Evolutionary conservation across 768 basidiomycete species (phyloP).

Genomic region (Mycena metata): DNA sequence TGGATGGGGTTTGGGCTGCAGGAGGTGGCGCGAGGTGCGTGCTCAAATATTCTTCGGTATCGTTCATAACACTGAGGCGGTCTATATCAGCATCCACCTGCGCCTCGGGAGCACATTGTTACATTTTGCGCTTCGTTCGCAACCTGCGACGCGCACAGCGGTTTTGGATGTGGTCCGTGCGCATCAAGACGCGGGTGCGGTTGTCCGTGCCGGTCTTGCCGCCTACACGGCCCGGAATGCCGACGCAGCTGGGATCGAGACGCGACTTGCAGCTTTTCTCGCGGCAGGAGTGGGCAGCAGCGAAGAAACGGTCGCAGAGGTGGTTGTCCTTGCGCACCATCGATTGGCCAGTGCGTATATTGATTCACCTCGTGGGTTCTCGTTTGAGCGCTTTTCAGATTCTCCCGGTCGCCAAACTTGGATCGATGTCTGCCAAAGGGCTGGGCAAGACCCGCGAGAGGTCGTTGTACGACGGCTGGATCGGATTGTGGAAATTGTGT

Average conservation of each 20-base stretch:
- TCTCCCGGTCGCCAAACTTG: conserved; percentile 67
- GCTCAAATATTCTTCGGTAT: background rate
- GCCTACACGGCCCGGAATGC: conserved; percentile 29
- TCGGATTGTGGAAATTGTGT: conserved; percentile 61
- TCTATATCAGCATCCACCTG: conserved; percentile 8
- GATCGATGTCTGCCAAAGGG: conserved; percentile 86
- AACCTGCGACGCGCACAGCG: conserved; percentile 32
- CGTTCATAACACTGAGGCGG: background rate
- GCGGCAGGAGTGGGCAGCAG: conserved; percentile 30
- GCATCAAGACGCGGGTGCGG: conserved; percentile 23
- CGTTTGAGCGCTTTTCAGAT: conserved; percentile 57
- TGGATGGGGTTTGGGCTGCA: conserved; percentile 30
- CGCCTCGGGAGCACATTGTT: conserved; percentile 34
- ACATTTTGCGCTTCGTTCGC: conserved; percentile 34
- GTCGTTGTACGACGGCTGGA: conserved; percentile 67
- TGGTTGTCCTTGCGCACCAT: conserved; percentile 36
- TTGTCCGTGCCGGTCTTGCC: conserved; percentile 26
- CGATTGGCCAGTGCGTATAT: conserved; percentile 55
- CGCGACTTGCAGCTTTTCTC: conserved; percentile 32
- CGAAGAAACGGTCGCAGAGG: conserved; percentile 30
- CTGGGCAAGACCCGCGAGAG: conserved; percentile 74
- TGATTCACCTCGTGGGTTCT: conserved; percentile 46
- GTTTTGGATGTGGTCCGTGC: conserved; percentile 33
- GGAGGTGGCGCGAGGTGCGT: conserved; percentile 18
- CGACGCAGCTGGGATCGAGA: conserved; percentile 27